Evolutionary conservation across 2,329 filamentous ascomycete genomes (phyloP).

Genomic region (Colletotrichum tamarilloi): DNA sequence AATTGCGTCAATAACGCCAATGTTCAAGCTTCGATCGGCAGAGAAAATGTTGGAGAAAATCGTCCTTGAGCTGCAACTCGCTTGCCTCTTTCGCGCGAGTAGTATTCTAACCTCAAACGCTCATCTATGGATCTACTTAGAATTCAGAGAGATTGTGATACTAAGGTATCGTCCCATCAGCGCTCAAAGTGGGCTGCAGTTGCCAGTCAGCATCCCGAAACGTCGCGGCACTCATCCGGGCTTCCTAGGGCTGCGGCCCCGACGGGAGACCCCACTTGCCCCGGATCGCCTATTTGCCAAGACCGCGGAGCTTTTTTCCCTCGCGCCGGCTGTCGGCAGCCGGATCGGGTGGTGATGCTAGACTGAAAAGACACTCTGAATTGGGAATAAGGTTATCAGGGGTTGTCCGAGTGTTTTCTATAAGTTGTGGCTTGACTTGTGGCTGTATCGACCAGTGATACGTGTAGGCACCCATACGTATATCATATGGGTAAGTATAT

Average conservation of each 20-base stretch:
- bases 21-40: neutral
- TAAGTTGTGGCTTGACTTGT: neutral
- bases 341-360: neutral
- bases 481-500: no score
- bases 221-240: neutral
- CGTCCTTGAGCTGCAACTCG: no score
- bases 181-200: neutral
- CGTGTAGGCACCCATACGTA: no score
- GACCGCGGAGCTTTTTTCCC: neutral
- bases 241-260: neutral
- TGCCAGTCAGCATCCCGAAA: neutral
- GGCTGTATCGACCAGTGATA: neutral
- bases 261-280: neutral
- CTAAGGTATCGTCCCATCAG: neutral
- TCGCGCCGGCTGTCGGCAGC: no score
- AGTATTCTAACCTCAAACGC: no score
- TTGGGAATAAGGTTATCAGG: neutral
- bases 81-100: neutral
- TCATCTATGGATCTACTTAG: neutral
- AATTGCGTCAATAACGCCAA: neutral
- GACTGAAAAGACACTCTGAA: neutral
- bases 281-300: neutral
- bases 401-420: no score
- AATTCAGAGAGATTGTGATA: neutral
- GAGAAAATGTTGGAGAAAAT: no score